Percentiles rank a stretch among this genome's conserved stretches.
Evolutionary conservation across 2,329 filamentous ascomycete genomes (phyloP).

Genomic region (Stromatinia cepivora): DNA sequence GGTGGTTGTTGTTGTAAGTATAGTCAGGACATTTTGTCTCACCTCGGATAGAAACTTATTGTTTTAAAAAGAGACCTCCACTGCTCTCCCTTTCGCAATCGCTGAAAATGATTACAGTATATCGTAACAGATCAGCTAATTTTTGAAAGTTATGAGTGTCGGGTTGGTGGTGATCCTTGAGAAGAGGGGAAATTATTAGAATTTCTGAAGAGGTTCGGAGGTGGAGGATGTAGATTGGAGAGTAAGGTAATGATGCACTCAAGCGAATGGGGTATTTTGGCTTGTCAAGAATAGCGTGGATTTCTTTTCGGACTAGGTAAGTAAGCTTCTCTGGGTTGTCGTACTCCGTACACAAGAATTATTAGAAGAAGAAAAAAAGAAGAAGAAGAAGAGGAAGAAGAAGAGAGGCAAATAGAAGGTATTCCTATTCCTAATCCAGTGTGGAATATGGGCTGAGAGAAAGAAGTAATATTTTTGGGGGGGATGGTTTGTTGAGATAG

Average conservation of each 20-base stretch:
- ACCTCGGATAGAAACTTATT: constrained; percentile 35
- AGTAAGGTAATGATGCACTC: constrained; percentile 17
- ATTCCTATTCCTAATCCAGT: no score
- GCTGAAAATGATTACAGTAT: constrained; percentile 16
- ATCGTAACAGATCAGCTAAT: constrained; percentile 18
- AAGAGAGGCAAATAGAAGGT: no score
- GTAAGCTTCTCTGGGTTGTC: no score
- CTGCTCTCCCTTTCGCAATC: constrained; percentile 25
- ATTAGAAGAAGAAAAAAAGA: no score
- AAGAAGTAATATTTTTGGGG: no score
- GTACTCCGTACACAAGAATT: no score
- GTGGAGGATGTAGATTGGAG: constrained; percentile 5
- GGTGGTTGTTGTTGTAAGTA: constrained; percentile 10
- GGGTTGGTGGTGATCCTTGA: neutral
- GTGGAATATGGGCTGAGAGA: no score
- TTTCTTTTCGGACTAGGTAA: neutral
- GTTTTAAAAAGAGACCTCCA: constrained; percentile 21
- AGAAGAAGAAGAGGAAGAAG: no score
- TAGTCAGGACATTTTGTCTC: constrained; percentile 31
- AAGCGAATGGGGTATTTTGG: constrained; percentile 16
- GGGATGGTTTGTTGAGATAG: no score
- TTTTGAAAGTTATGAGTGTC: neutral
- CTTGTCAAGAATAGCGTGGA: neutral
- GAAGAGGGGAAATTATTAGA: constrained; percentile 23
- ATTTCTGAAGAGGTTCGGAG: constrained; percentile 12